Conservation (phyloP, 768 basidiomycete genomes). For the Pleurotus sapidus region DNA sequence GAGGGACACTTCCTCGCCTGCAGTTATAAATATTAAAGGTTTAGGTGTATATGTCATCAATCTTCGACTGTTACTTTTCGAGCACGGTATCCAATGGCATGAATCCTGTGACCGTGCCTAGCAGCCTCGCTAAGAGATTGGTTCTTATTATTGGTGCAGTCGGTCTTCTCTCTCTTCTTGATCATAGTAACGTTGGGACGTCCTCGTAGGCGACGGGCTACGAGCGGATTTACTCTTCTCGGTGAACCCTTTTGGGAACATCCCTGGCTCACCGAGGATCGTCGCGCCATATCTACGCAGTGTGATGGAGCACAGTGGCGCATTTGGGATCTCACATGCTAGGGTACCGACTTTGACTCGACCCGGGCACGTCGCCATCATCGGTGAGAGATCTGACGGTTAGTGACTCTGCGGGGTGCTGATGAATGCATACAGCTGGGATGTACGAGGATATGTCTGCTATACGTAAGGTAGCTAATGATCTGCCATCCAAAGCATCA, state of each 20-base stretch:
- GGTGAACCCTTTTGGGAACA: constrained; percentile 53
- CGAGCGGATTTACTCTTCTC: constrained; percentile 78
- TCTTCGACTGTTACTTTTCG: constrained; percentile 86
- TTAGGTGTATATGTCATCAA: constrained; percentile 23
- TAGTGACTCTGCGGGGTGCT: not conserved
- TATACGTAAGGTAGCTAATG: constrained; percentile 65
- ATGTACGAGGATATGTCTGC: constrained; percentile 93
- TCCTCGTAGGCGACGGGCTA: constrained; percentile 67
- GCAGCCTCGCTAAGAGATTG: constrained; percentile 62
- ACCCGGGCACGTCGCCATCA: constrained; percentile 87
- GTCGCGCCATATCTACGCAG: constrained; percentile 75
- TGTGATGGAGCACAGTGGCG: constrained; percentile 63
- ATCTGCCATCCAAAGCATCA: not conserved
- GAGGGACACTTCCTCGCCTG: constrained; percentile 47
- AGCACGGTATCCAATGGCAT: constrained; percentile 81
- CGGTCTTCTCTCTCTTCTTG: not conserved
- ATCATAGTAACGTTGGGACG: not conserved
- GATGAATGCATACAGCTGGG: constrained; percentile 41
- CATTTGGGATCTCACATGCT: constrained; percentile 83
- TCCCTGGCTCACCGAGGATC: constrained; percentile 48
- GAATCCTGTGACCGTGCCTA: constrained; percentile 45
- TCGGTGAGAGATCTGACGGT: constrained; percentile 41
- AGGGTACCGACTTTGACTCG: constrained; percentile 85
- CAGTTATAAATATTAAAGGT: not conserved
- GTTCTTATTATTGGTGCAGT: constrained; percentile 73